A percentile compares a stretch with the other conserved stretches of the same genome.
phyloP scores from a whole-genome alignment of 1,284 basidiomycete genomes.

The Cyathus olla region DNA sequence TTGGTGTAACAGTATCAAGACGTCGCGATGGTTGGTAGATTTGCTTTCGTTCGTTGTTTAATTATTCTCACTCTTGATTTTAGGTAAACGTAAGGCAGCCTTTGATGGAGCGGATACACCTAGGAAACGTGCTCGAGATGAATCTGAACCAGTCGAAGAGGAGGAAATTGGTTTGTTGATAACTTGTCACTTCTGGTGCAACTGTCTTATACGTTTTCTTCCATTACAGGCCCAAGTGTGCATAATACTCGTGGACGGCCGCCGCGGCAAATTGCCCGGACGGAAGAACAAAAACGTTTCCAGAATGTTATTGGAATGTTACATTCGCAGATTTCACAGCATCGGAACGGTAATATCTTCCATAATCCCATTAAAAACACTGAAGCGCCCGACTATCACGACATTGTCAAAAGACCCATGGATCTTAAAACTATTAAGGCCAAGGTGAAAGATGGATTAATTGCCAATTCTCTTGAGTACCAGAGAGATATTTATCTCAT shows the following conservation, averaged over 20 bases:
- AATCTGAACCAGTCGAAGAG: constrained; percentile 74
- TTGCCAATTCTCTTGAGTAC: constrained; percentile 86
- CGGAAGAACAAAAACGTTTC: constrained; percentile 74
- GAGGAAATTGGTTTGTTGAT: constrained; percentile 55
- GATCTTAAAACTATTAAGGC: constrained; percentile 92
- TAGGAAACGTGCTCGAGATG: constrained; percentile 75
- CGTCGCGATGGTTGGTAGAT: constrained; percentile 41
- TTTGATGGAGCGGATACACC: constrained; percentile 64
- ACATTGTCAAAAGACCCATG: constrained; percentile 92
- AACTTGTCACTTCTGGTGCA: not conserved
- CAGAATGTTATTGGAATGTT: constrained; percentile 85
- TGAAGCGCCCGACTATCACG: constrained; percentile 91
- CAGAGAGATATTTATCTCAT: constrained; percentile 92
- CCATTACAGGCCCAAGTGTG: constrained; percentile 37
- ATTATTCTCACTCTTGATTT: not conserved
- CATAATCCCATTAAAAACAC: constrained; percentile 89
- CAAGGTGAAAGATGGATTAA: constrained; percentile 84
- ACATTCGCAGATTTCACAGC: constrained; percentile 84
- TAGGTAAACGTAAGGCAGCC: constrained; percentile 76
- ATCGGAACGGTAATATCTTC: constrained; percentile 90
- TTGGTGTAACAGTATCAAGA: constrained; percentile 30
- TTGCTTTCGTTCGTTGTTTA: not conserved
- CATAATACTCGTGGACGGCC: constrained; percentile 41
- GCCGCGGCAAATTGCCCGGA: constrained; percentile 43
- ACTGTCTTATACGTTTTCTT: not conserved